Evolutionary conservation across 371 early-diverging fungal genomes (phyloP), one percentile per base, ranked within the genome.

Genomic region (Syncephalis plumigaleata): DNA sequence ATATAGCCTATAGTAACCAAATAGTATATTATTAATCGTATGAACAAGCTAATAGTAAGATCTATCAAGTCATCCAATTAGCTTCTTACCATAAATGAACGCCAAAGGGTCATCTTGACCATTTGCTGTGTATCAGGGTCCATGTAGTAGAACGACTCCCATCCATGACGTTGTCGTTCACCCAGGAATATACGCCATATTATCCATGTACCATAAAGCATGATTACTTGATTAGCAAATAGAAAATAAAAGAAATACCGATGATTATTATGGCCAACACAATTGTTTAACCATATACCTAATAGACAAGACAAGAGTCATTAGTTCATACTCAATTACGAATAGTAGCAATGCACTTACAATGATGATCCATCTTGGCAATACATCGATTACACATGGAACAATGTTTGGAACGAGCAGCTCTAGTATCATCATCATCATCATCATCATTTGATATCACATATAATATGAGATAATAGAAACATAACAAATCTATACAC

Each of bases 391-490:
- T 77, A 59, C 99, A 98, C 36, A 83, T 68, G 49, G 79, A 81
- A 67, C 99, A 99, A 54, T 99, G 99, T 64, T 98, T 98, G 17
- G 94, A 88, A 24, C 99, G 68, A 49, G 95, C 56, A 11, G 99
- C 98, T 48, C 87, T 86, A 13, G 95, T 56, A 13, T 98, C 98
- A 46, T 87, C 85, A 15, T n/a, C n/a, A n/a, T n/a, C n/a, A n/a
- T n/a, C n/a, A n/a, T n/a, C n/a, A n/a, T n/a, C n/a, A n/a, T n/a
- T n/a, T n/a, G n/a, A n/a, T n/a, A n/a, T n/a, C n/a, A n/a, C n/a
- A n/a, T n/a, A n/a, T n/a, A n/a, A n/a, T n/a, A n/a, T n/a, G n/a
- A n/a, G n/a, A n/a, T n/a, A n/a, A n/a, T n/a, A n/a, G n/a, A n/a
- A n/a, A n/a, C n/a, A n/a, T n/a, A n/a, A n/a, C n/a, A n/a, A 48